Base-by-base conservation (phyloP, 495 filamentous ascomycete species). In the Hyaloscypha finlandica region DNA sequence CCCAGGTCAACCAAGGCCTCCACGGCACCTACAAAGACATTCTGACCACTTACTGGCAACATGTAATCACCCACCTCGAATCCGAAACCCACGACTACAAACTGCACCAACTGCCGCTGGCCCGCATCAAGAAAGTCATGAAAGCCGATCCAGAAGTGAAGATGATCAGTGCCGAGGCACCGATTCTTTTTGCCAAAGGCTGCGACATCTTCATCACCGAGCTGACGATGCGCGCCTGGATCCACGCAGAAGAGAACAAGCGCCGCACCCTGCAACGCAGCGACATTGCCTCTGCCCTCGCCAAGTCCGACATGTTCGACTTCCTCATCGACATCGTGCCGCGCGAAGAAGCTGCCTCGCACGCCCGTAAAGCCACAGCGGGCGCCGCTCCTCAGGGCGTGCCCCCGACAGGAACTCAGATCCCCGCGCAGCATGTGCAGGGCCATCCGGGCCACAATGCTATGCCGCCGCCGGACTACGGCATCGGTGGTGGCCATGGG, bases 171-270 rank as follows among this genome's bases (percentile, higher is more conserved):
- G 95, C 95, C 25, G 95, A 99, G 79, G 95, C 95, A 6, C 95
- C 95, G 14, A 99, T 99, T 73, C 81, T 99, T 19, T 99, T 99
- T 74, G 95, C 95, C 58, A 99, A 99, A 81, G 95, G 96, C 51
- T 99, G 95, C 79, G 95, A 99, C 76, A 97, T 99, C 73, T 99
- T 99, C 80, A 99, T 99, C 74, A 99, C 95, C 4, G 95, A 99
- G 77, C 83, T 99, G 55, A 98, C 95, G 1, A 99, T 99, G 95
- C 92, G 95, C 59, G 95, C 95, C n/a, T 99, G 95, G 95, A 98
- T 99, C 31, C 95, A 98, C 72, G 95, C 95, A 5, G 95, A 99
- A 75, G 95, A 99, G 77, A 99, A 99, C 83, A 99, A 99, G 81
- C 85, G 95, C 16, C 89, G 95, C 14, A 99, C 95, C 2, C 83